Evolutionary conservation across 1,284 basidiomycete species (phyloP).

Genomic region (Moesziomyces aphidis): DNA sequence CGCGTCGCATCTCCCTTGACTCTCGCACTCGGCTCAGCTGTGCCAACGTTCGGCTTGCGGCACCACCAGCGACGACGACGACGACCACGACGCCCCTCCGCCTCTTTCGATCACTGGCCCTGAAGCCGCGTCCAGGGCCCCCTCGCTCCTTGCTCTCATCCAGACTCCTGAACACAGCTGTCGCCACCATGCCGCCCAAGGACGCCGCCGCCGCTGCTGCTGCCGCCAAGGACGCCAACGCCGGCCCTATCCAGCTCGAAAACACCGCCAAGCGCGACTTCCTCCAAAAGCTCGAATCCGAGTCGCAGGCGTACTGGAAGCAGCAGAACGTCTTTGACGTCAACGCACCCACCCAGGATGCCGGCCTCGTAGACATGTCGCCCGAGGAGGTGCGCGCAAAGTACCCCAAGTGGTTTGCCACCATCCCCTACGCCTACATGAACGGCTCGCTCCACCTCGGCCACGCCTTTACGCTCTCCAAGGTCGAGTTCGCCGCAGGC

Average conservation of each 20-base stretch:
- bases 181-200: conserved; percentile 51
- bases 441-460: conserved; percentile 97
- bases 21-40: not conserved
- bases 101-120: conserved; percentile 42
- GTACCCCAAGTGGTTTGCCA: conserved; percentile 96
- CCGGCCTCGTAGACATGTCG: conserved; percentile 51
- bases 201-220: conserved; percentile 38
- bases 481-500: conserved; percentile 96
- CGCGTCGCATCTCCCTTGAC: not conserved
- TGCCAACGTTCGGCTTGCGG: not conserved
- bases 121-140: conserved; percentile 42
- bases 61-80: not conserved
- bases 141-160: not conserved
- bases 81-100: conserved; percentile 35
- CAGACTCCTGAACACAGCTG: not conserved
- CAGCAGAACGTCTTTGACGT: conserved; percentile 77
- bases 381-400: conserved; percentile 71
- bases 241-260: conserved; percentile 68
- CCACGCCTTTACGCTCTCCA: conserved; percentile 97
- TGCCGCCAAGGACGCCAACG: conserved; percentile 15
- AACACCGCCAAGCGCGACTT: conserved; percentile 89
- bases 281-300: conserved; percentile 82
- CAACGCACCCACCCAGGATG: conserved; percentile 75
- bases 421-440: conserved; percentile 89
- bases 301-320: conserved; percentile 85